These are phyloP conservation scores for Basipetospora chlamydospora DNA, from an alignment of 2,329 filamentous ascomycete species.

Conservation along the genomic window DNA sequence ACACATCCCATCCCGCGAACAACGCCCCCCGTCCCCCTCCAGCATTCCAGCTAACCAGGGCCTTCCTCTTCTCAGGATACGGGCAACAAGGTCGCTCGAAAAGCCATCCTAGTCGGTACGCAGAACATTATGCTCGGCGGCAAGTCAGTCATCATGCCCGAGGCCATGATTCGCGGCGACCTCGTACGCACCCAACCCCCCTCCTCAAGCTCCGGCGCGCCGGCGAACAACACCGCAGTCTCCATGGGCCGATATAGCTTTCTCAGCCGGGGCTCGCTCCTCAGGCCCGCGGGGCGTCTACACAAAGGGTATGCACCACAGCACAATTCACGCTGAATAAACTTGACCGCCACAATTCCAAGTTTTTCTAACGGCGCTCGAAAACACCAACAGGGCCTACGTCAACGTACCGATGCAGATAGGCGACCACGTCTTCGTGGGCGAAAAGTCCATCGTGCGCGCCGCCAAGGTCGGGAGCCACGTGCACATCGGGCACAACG, in stretches of 20 bases:
- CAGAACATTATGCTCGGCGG: conserved; percentile 97
- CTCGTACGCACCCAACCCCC: conserved; percentile 46
- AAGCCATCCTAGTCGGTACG: conserved; percentile 80
- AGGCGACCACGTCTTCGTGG: conserved; percentile 88
- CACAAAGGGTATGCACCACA: conserved; percentile 50
- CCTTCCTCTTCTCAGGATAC: conserved; percentile 51
- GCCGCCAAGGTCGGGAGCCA: conserved; percentile 73
- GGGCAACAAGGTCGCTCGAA: conserved; percentile 94
- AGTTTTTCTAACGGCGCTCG: too few relatives aligned
- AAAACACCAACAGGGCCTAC: conserved; percentile 37
- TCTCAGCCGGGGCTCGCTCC: conserved; percentile 60
- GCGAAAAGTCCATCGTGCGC: conserved; percentile 59
- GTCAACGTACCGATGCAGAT: conserved; percentile 84
- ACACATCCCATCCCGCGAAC: background rate
- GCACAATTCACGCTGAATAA: too few relatives aligned
- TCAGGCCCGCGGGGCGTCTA: conserved; percentile 71
- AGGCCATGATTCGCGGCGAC: conserved; percentile 87
- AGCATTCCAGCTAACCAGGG: conserved; percentile 4
- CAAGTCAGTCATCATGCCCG: conserved; percentile 88
- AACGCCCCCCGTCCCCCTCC: background rate
- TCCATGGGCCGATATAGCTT: conserved; percentile 87
- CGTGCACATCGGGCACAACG: conserved; percentile 68
- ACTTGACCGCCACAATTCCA: too few relatives aligned
- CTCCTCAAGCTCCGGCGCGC: conserved; percentile 23
- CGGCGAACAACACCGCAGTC: conserved; percentile 52